Percentiles rank a stretch among this genome's conserved stretches.
Evolutionary conservation across 2,329 filamentous ascomycete genomes (phyloP).

Genomic region (Alternaria ventricosa): DNA sequence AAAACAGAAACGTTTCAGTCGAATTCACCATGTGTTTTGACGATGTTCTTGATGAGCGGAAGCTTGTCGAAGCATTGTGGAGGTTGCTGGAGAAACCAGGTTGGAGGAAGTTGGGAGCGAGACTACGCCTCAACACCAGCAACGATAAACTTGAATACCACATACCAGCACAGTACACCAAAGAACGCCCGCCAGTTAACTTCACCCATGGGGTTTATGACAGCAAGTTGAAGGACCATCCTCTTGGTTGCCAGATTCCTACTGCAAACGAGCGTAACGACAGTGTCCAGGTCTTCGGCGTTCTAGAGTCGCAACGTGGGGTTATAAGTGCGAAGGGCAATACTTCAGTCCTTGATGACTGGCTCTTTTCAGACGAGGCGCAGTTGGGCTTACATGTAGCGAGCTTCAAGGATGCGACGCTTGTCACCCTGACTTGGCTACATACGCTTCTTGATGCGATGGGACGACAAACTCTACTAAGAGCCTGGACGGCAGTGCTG

Average conservation of each 20-base stretch:
- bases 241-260: slow-evolving; percentile 50
- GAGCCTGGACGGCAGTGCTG: slow-evolving; percentile 30
- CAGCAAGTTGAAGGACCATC: slow-evolving; percentile 52
- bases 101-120: slow-evolving; percentile 57
- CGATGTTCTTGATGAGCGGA: slow-evolving; percentile 54
- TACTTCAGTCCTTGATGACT: slow-evolving; percentile 20
- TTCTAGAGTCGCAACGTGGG: not conserved
- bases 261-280: slow-evolving; percentile 4
- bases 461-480: slow-evolving; percentile 19
- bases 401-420: slow-evolving; percentile 30
- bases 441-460: slow-evolving; percentile 32
- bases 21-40: slow-evolving; percentile 52
- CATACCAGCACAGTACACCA: slow-evolving; percentile 47
- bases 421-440: slow-evolving; percentile 31
- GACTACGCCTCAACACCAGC: slow-evolving; percentile 49
- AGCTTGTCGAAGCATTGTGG: slow-evolving; percentile 47
- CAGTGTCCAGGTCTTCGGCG: slow-evolving; percentile 7
- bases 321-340: slow-evolving; percentile 6
- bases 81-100: slow-evolving; percentile 52
- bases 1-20: slow-evolving; percentile 13
- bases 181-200: slow-evolving; percentile 50
- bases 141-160: slow-evolving; percentile 51
- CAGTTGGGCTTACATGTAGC: slow-evolving; percentile 24
- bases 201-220: slow-evolving; percentile 50
- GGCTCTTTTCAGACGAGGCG: slow-evolving; percentile 14